phyloP scores from a whole-genome alignment of 495 filamentous ascomycete genomes.

The Beverwykella pulmonaria region DNA sequence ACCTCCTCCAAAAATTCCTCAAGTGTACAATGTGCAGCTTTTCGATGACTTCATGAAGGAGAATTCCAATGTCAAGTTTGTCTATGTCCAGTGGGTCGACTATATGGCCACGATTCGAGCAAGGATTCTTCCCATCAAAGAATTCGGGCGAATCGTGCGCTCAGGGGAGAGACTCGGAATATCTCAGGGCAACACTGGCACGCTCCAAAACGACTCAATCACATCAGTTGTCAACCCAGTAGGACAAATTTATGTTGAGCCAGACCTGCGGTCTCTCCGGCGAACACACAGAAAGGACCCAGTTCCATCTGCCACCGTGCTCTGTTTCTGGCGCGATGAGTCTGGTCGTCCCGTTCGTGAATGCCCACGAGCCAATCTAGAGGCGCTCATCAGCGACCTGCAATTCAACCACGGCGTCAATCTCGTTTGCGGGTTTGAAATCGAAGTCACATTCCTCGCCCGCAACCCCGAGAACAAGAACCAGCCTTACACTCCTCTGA shows the following conservation, averaged over 20 bases:
- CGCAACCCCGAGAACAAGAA: conserved; percentile 37
- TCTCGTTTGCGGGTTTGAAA: conserved; percentile 76
- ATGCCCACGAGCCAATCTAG: conserved; percentile 53
- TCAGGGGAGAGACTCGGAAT: conserved; percentile 47
- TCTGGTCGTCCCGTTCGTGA: conserved; percentile 58
- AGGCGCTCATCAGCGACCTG: conserved; percentile 34
- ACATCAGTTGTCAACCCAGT: conserved; percentile 59
- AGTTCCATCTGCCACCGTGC: conserved; percentile 40
- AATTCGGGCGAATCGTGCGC: conserved; percentile 62
- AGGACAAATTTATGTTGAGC: conserved; percentile 50
- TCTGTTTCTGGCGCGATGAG: conserved; percentile 59
- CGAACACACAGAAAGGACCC: conserved; percentile 38
- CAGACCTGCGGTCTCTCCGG: conserved; percentile 42
- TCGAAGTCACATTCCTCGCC: conserved; percentile 74
- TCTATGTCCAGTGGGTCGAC: conserved; percentile 79
- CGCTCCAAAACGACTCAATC: conserved; percentile 45
- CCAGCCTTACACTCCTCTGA: conserved; percentile 41
- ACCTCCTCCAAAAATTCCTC: conserved; percentile 23
- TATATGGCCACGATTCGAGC: conserved; percentile 71
- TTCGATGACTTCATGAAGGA: conserved; percentile 38
- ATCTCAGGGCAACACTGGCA: conserved; percentile 44
- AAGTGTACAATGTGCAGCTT: conserved; percentile 31
- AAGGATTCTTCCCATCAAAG: conserved; percentile 68
- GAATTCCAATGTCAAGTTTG: conserved; percentile 53
- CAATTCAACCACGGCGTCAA: conserved; percentile 48